Evolutionary conservation across 768 basidiomycete species (phyloP).

Genomic region (Dacryopinax spathularia): DNA sequence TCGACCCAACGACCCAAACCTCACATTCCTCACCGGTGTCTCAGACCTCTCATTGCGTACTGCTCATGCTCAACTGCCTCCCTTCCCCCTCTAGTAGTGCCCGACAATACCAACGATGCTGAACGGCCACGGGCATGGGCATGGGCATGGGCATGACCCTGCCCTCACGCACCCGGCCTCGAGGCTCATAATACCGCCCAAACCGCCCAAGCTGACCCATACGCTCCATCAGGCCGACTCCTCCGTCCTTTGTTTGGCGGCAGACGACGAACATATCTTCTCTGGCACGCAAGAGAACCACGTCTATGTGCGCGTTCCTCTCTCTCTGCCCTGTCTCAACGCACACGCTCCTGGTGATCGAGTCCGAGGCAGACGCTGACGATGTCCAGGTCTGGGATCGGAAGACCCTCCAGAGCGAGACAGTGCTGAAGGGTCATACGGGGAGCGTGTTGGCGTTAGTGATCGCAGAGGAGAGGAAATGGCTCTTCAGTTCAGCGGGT

Average conservation of each 20-base stretch:
- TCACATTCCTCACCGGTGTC: too few relatives aligned
- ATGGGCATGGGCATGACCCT: too few relatives aligned
- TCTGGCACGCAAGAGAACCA: constrained; percentile 66
- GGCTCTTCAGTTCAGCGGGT: constrained; percentile 89
- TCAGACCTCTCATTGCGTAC: too few relatives aligned
- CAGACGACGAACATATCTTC: constrained; percentile 60
- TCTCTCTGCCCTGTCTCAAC: neutral
- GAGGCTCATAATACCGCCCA: neutral
- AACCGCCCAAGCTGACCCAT: constrained; percentile 42
- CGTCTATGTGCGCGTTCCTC: constrained; percentile 43
- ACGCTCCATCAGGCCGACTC: constrained; percentile 53
- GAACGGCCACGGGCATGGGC: too few relatives aligned
- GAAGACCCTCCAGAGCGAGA: constrained; percentile 48
- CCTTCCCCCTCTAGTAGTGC: too few relatives aligned
- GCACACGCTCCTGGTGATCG: neutral
- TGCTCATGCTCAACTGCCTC: too few relatives aligned
- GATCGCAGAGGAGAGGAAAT: constrained; percentile 56
- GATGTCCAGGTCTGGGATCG: constrained; percentile 72
- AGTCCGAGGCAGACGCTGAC: neutral
- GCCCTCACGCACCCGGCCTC: neutral
- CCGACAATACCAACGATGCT: too few relatives aligned
- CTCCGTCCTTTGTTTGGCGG: constrained; percentile 63
- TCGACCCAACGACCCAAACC: too few relatives aligned
- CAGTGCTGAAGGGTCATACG: constrained; percentile 62
- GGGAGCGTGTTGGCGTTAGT: constrained; percentile 72